Conservation (phyloP, 371 early-diverging fungal species). For the Mucor mucedo region DNA sequence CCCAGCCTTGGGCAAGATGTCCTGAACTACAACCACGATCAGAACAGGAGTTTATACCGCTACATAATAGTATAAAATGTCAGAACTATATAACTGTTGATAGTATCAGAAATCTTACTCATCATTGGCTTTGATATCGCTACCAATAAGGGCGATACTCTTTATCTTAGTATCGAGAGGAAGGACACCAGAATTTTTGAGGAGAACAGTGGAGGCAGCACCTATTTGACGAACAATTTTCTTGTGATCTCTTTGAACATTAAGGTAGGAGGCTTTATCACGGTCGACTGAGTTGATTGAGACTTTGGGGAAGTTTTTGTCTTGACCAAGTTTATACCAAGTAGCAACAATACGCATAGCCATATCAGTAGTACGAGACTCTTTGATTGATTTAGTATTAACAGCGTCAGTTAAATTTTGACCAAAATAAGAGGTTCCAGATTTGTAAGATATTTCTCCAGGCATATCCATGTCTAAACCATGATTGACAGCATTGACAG, state of each 20-base stretch:
- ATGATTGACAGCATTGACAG: constrained; percentile 38
- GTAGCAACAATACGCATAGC: constrained; percentile 30
- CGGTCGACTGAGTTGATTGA: constrained; percentile 34
- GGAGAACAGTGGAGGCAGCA: constrained; percentile 55
- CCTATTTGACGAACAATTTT: constrained; percentile 47
- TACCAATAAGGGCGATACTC: constrained; percentile 28
- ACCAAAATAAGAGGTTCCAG: constrained; percentile 40
- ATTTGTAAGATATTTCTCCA: constrained; percentile 37
- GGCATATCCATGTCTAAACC: constrained; percentile 71
- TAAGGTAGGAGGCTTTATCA: constrained; percentile 26
- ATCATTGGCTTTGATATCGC: constrained; percentile 1
- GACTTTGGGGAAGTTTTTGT: constrained; percentile 45
- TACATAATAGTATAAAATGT: no score
- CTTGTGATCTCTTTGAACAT: constrained; percentile 50
- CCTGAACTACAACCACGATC: constrained; percentile 47
- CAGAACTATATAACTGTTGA: no score
- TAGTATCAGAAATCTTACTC: background rate
- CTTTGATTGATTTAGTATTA: constrained; percentile 26
- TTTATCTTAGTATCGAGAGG: constrained; percentile 37
- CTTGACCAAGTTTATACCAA: constrained; percentile 54
- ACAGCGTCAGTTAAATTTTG: constrained; percentile 41
- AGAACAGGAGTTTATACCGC: constrained; percentile 12
- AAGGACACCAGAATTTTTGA: constrained; percentile 49
- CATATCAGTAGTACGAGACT: constrained; percentile 57
- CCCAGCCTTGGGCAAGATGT: constrained; percentile 71